Conservation (phyloP, 1,139 yeast genomes). For the Pichia sp. region DNA sequence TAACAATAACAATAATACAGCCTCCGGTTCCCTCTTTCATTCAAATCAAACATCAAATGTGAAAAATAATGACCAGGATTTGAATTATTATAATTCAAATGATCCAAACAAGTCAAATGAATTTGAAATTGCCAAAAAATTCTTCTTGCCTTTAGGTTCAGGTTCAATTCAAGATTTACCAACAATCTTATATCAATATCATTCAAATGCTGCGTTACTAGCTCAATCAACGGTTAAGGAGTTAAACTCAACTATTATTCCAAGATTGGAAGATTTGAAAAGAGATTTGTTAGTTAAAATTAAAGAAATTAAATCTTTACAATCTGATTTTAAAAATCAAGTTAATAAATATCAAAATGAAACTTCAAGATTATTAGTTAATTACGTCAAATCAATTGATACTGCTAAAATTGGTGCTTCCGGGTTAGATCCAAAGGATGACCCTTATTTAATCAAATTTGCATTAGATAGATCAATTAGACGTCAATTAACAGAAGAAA, state of each 20-base stretch:
- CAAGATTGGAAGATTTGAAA: constrained; percentile 78
- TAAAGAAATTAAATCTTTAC: constrained; percentile 75
- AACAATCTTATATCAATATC: constrained; percentile 62
- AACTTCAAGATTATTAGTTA: constrained; percentile 48
- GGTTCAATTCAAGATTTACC: constrained; percentile 84
- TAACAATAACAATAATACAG: no score
- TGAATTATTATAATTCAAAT: neutral
- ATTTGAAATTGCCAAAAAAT: constrained; percentile 36
- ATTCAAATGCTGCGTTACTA: constrained; percentile 61
- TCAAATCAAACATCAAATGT: constrained; percentile 4
- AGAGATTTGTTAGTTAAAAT: constrained; percentile 77
- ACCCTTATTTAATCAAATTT: constrained; percentile 75
- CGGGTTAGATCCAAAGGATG: constrained; percentile 42
- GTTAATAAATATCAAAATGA: constrained; percentile 61
- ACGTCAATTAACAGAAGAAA: constrained; percentile 75
- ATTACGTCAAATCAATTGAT: constrained; percentile 43
- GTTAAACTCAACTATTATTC: constrained; percentile 60
- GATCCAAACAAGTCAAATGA: constrained; percentile 24
- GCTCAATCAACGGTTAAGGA: constrained; percentile 69
- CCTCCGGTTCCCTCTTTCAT: neutral
- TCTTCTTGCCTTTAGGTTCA: constrained; percentile 67
- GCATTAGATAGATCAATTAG: constrained; percentile 70
- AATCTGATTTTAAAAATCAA: constrained; percentile 75
- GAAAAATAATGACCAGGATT: neutral
- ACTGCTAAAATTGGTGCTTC: constrained; percentile 29